phyloP scores from a whole-genome alignment of 2,329 filamentous ascomycete species.

The Colletotrichum karsti region DNA sequence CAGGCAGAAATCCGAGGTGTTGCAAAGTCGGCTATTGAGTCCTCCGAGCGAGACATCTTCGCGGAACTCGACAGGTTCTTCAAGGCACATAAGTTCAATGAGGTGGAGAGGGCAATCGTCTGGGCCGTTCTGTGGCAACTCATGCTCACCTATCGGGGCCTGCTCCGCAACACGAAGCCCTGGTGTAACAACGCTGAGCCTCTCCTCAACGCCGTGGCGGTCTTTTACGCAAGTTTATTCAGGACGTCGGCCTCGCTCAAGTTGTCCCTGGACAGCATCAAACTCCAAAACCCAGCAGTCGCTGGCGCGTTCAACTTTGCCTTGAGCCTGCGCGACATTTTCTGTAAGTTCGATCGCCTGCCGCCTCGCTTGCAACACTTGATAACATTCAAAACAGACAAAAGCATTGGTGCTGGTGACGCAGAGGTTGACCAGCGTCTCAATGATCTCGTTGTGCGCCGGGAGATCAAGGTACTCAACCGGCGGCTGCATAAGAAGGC shows the following conservation, averaged over 20 bases:
- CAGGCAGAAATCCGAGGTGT: slow-evolving; percentile 51
- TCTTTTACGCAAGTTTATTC: slow-evolving; percentile 33
- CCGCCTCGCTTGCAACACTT: too few species aligned
- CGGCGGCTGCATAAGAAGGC: background rate
- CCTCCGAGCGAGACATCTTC: slow-evolving; percentile 49
- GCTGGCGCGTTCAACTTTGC: background rate
- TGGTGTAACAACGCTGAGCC: background rate
- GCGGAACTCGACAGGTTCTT: slow-evolving; percentile 49
- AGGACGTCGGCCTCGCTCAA: slow-evolving; percentile 29
- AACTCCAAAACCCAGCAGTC: too few species aligned
- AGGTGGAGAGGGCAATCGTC: slow-evolving; percentile 49
- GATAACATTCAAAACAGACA: slow-evolving; percentile 2
- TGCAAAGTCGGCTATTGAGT: slow-evolving; percentile 45
- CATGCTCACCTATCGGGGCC: slow-evolving; percentile 56
- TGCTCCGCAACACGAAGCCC: slow-evolving; percentile 34
- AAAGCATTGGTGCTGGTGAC: background rate
- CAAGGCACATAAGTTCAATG: slow-evolving; percentile 16
- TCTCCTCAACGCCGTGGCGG: slow-evolving; percentile 31
- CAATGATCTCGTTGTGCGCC: slow-evolving; percentile 20
- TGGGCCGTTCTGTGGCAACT: slow-evolving; percentile 60
- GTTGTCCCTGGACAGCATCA: background rate
- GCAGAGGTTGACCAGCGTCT: slow-evolving; percentile 9
- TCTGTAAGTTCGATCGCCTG: slow-evolving; percentile 40
- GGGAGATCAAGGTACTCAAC: slow-evolving; percentile 21
- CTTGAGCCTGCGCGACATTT: slow-evolving; percentile 37